A percentile compares a stretch with the other conserved stretches of the same genome.
Evolutionary conservation across 352 stramenopile species (phyloP).

Genomic region (Hyphochytrium catenoides): DNA sequence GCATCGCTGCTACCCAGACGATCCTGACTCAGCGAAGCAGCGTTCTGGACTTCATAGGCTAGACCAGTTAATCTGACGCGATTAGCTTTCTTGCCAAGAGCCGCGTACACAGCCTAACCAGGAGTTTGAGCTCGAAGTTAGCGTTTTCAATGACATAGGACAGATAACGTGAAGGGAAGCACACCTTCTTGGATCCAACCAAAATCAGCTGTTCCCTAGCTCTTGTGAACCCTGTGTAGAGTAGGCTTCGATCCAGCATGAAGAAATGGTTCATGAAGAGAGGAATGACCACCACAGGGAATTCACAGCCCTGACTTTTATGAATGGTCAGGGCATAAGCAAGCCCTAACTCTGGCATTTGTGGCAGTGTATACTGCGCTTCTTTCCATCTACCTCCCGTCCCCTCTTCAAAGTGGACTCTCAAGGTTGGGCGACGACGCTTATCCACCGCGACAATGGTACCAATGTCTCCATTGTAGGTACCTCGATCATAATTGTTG

Average conservation of each 20-base stretch:
- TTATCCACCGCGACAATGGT: slow-evolving; percentile 2
- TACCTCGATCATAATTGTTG: slow-evolving; percentile 10
- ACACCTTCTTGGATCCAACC: slow-evolving; percentile 7
- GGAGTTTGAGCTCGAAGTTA: too few relatives aligned
- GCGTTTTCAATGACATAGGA: too few relatives aligned
- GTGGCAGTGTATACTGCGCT: too few relatives aligned
- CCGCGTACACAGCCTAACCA: too few relatives aligned
- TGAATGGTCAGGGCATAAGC: slow-evolving; percentile 11
- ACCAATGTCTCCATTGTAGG: slow-evolving; percentile 10
- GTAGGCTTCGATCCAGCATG: slow-evolving; percentile 6
- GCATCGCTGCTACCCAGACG: too few relatives aligned
- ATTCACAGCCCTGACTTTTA: slow-evolving; percentile 10
- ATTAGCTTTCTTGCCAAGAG: too few relatives aligned
- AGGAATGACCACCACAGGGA: slow-evolving; percentile 7
- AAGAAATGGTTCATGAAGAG: slow-evolving; percentile 5
- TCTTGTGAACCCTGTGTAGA: slow-evolving; percentile 9
- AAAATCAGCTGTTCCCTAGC: slow-evolving; percentile 7
- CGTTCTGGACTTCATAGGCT: too few relatives aligned
- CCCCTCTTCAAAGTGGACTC: too few relatives aligned
- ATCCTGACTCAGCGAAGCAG: too few relatives aligned
- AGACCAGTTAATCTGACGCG: too few relatives aligned
- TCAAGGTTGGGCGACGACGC: too few relatives aligned
- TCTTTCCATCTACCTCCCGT: background rate
- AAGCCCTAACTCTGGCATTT: slow-evolving; percentile 3
- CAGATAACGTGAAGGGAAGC: too few relatives aligned